phyloP scores from a whole-genome alignment of 768 basidiomycete species.

The Basidioascus undulatus region DNA sequence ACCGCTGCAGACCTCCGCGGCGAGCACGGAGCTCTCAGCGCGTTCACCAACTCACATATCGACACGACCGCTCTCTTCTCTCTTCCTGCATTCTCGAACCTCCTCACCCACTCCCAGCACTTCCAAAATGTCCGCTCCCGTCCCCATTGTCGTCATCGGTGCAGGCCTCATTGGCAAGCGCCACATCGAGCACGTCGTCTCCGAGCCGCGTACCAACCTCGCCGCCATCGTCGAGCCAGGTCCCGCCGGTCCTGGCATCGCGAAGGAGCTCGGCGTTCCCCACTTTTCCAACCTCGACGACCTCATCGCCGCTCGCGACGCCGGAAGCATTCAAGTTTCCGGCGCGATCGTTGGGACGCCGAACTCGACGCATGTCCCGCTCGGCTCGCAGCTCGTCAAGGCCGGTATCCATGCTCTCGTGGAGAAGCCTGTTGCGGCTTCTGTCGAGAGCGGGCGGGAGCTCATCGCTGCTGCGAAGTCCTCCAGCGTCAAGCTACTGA shows the following conservation, averaged over 20 bases:
- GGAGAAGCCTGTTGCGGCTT: constrained; percentile 10
- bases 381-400: constrained; percentile 4
- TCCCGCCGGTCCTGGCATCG: background rate
- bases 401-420: constrained; percentile 8
- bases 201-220: constrained; percentile 4
- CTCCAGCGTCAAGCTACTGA: constrained; percentile 1
- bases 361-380: constrained; percentile 9
- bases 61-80: too few species aligned
- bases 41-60: too few species aligned
- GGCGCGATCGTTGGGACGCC: constrained; percentile 9
- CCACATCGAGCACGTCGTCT: constrained; percentile 6
- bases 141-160: too few species aligned
- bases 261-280: background rate
- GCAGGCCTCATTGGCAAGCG: constrained; percentile 11
- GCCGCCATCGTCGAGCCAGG: constrained; percentile 10
- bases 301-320: constrained; percentile 1
- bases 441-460: background rate
- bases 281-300: constrained; percentile 5
- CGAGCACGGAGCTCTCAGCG: too few species aligned
- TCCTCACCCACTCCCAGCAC: too few species aligned
- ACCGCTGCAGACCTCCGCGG: too few species aligned
- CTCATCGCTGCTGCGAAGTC: constrained; percentile 4
- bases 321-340: constrained; percentile 4
- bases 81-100: too few species aligned
- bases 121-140: too few species aligned